Conservation (phyloP, 305 asterid species). For the Rubia peregrina region DNA sequence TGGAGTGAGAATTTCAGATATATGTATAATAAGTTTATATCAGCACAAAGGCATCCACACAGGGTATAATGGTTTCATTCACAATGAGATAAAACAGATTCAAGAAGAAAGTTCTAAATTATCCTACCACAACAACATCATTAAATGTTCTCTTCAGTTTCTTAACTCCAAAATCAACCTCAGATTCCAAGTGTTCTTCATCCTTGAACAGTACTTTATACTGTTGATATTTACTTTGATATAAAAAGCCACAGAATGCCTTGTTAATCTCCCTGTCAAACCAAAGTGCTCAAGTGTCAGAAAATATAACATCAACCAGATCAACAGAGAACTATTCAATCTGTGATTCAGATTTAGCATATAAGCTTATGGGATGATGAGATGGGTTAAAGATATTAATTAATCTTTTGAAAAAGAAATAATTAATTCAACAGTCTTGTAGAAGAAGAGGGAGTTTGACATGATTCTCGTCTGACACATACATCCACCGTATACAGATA, state of each 20-base stretch:
- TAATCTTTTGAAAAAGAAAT: not conserved
- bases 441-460: not conserved
- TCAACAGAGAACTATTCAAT: not conserved
- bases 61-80: not conserved
- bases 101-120: slow-evolving; percentile 5
- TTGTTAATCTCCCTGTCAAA: slow-evolving; percentile 62
- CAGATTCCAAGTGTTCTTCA: slow-evolving; percentile 17
- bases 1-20: not conserved
- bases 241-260: slow-evolving; percentile 73
- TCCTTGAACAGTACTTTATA: slow-evolving; percentile 23
- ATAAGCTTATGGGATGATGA: not conserved
- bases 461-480: not conserved
- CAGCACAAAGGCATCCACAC: not conserved
- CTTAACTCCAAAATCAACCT: slow-evolving; percentile 15
- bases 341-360: not conserved
- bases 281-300: not conserved
- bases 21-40: not conserved
- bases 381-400: not conserved
- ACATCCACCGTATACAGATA: not conserved
- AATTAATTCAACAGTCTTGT: not conserved
- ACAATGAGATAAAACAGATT: not conserved
- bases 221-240: slow-evolving; percentile 30
- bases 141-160: slow-evolving; percentile 9
- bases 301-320: not conserved
- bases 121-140: slow-evolving; percentile 19